phyloP scores from a whole-genome alignment of 1,139 yeast species.

The Lodderomyces parapsilosis region DNA sequence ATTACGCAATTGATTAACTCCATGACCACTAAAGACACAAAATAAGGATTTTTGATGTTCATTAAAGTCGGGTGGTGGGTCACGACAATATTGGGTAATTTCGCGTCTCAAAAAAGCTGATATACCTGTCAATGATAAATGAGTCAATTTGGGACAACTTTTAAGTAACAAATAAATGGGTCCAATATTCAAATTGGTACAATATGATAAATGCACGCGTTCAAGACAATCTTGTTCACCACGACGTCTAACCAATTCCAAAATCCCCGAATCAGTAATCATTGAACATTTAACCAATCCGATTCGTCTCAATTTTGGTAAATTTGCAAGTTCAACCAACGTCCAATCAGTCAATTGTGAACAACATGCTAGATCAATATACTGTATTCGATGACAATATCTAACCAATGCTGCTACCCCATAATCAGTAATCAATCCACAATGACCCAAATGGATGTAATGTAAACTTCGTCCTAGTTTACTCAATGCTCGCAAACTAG shows the following conservation, averaged over 20 bases:
- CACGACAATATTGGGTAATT: conserved; percentile 83
- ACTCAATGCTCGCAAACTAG: conserved; percentile 69
- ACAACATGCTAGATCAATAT: conserved; percentile 94
- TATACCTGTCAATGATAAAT: conserved; percentile 86
- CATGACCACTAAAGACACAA: conserved; percentile 92
- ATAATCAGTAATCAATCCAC: conserved; percentile 83
- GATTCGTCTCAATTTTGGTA: conserved; percentile 83
- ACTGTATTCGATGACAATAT: conserved; percentile 82
- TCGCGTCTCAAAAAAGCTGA: conserved; percentile 84
- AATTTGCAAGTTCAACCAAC: conserved; percentile 69
- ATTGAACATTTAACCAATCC: conserved; percentile 91
- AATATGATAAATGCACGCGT: conserved; percentile 89
- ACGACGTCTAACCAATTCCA: conserved; percentile 72
- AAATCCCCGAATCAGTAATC: conserved; percentile 83
- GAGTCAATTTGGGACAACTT: conserved; percentile 84
- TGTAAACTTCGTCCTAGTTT: conserved; percentile 79
- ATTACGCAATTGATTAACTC: conserved; percentile 71
- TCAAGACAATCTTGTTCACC: conserved; percentile 77
- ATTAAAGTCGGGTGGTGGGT: conserved; percentile 93
- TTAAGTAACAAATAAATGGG: conserved; percentile 71
- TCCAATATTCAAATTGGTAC: conserved; percentile 74
- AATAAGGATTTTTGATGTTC: conserved; percentile 83
- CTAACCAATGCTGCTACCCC: conserved; percentile 78
- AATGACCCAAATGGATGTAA: conserved; percentile 91
- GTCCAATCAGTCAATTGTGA: conserved; percentile 85